Evolutionary conservation across 495 filamentous ascomycete genomes (phyloP), one percentile per base, ranked within the genome.

Genomic region (Penicillium salamii): DNA sequence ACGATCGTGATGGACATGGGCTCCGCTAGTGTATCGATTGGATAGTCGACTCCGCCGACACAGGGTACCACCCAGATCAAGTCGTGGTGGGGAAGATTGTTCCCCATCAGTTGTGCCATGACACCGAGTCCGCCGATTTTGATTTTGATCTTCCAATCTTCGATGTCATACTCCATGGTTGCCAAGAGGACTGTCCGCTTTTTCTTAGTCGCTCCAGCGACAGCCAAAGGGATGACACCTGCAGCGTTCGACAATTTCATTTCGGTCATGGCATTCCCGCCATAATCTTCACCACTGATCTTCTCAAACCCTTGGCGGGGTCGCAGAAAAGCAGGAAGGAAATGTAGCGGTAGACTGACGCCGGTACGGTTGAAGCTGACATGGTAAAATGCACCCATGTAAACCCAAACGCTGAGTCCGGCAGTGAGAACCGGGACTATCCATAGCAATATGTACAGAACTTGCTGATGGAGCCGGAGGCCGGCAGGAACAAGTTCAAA

Each of bases 121-220:
- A 87, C 83, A 66, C 84, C 85, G 19, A 88, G 70, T 50, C 84
- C 84, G 52, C 84, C 84, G 47, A 87, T 87, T 63, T 88, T 88
- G 61, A 87, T 81, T 66, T 86, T 88, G 64, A 88, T 85, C 2
- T 61, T 70, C 76, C 84, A 87, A 53, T 87, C 84, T 44, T 86
- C 82, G 49, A 88, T 87, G 46, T 86, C 81, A 59, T 87, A 88
- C 60, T 87, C 84, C 79, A 88, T 85, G 37, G 83, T 87, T 7
- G 83, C 83, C 36, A 87, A 85, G 11, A 88, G 68, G 3, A 85
- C 79, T 42, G 76, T 82, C 7, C 79, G 71, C n/a, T 78, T 53
- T 40, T 62, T 70, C 7, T 61, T 67, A 2, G 68, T 57, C 9
- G 61, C 53, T 12, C 49, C 46, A 12, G 21, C 67, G 51, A 68